Percentiles rank a stretch among this genome's conserved stretches.
phyloP scores from a whole-genome alignment of 345 rosid genomes.

The Citrus inodora region DNA sequence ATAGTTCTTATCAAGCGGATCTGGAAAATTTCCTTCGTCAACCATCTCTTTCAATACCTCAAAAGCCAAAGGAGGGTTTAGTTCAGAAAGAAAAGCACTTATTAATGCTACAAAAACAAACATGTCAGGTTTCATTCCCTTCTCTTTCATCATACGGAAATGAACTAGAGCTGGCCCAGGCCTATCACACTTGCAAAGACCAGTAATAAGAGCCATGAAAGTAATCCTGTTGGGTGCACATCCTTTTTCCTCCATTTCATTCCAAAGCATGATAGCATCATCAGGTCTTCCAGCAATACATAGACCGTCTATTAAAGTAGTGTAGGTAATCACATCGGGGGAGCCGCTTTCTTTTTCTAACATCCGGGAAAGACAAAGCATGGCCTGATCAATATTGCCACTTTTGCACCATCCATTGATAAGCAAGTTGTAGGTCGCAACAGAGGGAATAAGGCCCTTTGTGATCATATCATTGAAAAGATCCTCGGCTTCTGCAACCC shows the following conservation, averaged over 20 bases:
- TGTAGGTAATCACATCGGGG: constrained; percentile 72
- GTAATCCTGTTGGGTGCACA: constrained; percentile 51
- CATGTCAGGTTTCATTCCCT: constrained; percentile 61
- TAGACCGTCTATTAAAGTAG: constrained; percentile 69
- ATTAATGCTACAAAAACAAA: constrained; percentile 52
- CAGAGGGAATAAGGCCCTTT: constrained; percentile 71
- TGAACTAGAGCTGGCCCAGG: constrained; percentile 49
- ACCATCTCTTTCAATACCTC: constrained; percentile 64
- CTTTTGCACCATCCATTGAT: constrained; percentile 86
- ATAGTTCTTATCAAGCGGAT: constrained; percentile 44
- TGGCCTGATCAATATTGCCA: constrained; percentile 48
- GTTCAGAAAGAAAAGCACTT: constrained; percentile 43
- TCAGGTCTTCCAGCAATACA: constrained; percentile 63
- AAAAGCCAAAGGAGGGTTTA: constrained; percentile 42
- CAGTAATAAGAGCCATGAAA: constrained; percentile 67
- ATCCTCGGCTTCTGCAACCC: constrained; percentile 58
- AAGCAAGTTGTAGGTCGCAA: constrained; percentile 64
- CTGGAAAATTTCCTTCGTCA: constrained; percentile 46
- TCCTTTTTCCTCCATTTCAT: constrained; percentile 55
- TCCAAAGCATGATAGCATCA: constrained; percentile 73
- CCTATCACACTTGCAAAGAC: constrained; percentile 77
- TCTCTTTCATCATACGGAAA: constrained; percentile 62
- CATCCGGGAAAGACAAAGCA: constrained; percentile 58
- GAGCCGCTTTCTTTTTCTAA: constrained; percentile 49
- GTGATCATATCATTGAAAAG: constrained; percentile 61